phyloP scores from a whole-genome alignment of 139 green algal genomes.

The Chlamydomonas applanata region DNA sequence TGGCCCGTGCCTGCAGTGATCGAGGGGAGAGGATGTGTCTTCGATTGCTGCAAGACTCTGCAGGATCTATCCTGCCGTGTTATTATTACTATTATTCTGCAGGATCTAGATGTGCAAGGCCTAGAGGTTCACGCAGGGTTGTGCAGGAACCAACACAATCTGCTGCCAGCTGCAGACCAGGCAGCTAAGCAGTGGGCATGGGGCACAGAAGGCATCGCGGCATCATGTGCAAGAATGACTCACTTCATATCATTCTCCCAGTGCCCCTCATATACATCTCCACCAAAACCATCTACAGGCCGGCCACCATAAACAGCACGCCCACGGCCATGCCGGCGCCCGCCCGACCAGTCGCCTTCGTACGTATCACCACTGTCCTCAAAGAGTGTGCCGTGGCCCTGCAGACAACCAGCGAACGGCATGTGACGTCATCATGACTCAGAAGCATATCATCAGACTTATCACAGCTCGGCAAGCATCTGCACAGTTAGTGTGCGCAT shows the following conservation, averaged over 20 bases:
- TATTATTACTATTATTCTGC: too few species aligned
- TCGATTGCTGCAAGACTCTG: too few species aligned
- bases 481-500: not conserved
- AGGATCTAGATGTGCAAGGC: too few species aligned
- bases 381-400: conserved; percentile 66
- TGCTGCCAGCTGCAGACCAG: too few species aligned
- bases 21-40: too few species aligned
- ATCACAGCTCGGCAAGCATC: not conserved
- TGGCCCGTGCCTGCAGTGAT: conserved; percentile 41
- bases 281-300: conserved; percentile 57
- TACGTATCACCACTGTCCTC: conserved; percentile 67
- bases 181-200: not conserved
- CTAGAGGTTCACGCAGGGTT: too few species aligned
- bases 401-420: conserved; percentile 3
- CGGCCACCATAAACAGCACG: conserved; percentile 61
- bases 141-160: too few species aligned
- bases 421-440: not conserved
- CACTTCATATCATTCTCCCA: conserved; percentile 62
- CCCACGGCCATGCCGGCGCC: conserved; percentile 44
- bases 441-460: not conserved
- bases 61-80: too few species aligned
- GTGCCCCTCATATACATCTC: conserved; percentile 70
- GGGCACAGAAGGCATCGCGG: not conserved
- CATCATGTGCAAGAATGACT: too few species aligned
- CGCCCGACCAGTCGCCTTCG: conserved; percentile 62